A percentile compares a stretch with the other conserved stretches of the same genome.
Conservation (phyloP, 495 filamentous ascomycete species). For the Penicillium waksmanii region DNA sequence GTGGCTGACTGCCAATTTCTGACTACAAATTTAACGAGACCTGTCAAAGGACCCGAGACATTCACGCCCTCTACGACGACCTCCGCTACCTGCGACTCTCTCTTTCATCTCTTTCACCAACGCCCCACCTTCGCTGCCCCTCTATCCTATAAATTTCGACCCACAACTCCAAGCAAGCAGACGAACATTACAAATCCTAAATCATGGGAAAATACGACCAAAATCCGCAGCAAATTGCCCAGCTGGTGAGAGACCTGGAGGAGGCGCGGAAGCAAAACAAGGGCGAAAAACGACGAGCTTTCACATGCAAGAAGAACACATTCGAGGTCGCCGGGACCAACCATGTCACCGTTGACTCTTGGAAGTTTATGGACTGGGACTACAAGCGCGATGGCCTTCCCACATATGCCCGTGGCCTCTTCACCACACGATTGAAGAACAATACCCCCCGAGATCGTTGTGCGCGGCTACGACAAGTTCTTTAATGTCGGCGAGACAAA, state of each 20-base stretch:
- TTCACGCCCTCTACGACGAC: not conserved
- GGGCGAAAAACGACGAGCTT: constrained; percentile 46
- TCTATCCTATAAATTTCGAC: constrained; percentile 6
- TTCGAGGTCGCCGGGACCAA: constrained; percentile 66
- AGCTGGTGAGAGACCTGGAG: constrained; percentile 62
- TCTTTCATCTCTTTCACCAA: not conserved
- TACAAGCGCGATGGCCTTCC: constrained; percentile 86
- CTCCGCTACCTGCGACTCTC: not conserved
- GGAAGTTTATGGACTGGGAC: constrained; percentile 92
- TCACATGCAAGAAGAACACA: constrained; percentile 73
- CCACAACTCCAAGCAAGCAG: not conserved
- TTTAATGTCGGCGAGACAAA: constrained; percentile 86
- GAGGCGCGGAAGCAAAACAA: constrained; percentile 53
- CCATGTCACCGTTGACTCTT: constrained; percentile 76
- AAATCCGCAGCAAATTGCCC: constrained; percentile 61
- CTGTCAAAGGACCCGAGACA: not conserved
- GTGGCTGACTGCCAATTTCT: not conserved
- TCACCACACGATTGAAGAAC: constrained; percentile 69
- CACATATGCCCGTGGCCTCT: constrained; percentile 89
- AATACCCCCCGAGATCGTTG: constrained; percentile 73
- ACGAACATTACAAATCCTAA: not conserved
- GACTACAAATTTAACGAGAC: not conserved
- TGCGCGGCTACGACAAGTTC: constrained; percentile 97
- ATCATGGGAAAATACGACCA: constrained; percentile 41
- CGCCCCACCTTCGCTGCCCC: constrained; percentile 16